Evolutionary conservation across 768 basidiomycete genomes (phyloP), one percentile per base, ranked within the genome.

Genomic region (Tubosaeta sp.): DNA sequence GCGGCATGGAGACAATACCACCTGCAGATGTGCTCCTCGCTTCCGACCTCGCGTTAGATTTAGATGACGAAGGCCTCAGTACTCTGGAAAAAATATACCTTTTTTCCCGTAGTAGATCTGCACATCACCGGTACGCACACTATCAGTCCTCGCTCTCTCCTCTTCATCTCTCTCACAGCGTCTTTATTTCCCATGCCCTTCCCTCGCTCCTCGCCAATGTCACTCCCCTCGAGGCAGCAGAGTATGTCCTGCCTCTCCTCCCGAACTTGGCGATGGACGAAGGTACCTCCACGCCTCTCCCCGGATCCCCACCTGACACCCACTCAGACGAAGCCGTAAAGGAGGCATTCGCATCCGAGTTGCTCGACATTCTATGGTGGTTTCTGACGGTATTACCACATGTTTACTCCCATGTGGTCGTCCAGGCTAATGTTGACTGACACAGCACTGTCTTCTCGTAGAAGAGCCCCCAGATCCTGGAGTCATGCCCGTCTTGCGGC

Each of bases 61-160:
- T 85, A 62, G 91, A 94, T 58, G 89, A 93, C 58, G 91, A 91
- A 56, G 82, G 82, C 49, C 77, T 95, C 55, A 89, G 73, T 67
- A 81, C 89, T 19, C 81, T 97, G 44, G 95, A 97, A 72, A 86
- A 88, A 64, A 95, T 95, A 55, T 97, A 93, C 71, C 81, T 97
- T 46, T 90, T 91, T 61, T 86, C 87, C 54, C 78, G 86, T 55
- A 92, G 90, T 71, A 82, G 82, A 56, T 83, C 84, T 43, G 70
- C 74, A 31, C 81, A 83, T 54, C 83, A 84, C 62, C 72, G 78
- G 77, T 75, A 50, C 29, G 75, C 65, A 19, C 45, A 29, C 1
- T 32, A 0, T 1, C 37, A 17, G 1, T 4, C 17, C 6, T 6
- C 13, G 4, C n/a, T 29, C 27, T 6, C 16, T n/a, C 39, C 2